Base-by-base conservation (phyloP, 2,329 filamentous ascomycete species). In the Cryphonectria parasitica region DNA sequence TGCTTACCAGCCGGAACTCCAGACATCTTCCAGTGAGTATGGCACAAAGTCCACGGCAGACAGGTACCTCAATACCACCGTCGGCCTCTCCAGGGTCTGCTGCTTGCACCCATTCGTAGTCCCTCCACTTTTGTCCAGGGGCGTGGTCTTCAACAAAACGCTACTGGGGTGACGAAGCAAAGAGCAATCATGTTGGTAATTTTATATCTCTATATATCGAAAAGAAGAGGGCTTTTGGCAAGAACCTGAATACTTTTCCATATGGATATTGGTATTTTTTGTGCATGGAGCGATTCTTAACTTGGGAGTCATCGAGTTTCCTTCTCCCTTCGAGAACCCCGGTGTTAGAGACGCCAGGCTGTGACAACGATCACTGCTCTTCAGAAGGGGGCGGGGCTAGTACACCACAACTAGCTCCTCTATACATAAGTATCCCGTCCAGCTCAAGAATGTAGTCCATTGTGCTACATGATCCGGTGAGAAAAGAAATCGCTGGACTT, bases 181-280 rank as follows among this genome's bases (percentile, higher is more conserved):
- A 49, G 45, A 22, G 43, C 3, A 17, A 22, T 7, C 17, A 45
- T 22, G 17, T 19, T 1, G 22, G 17, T 45, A 17, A 3, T 3
- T 43, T 22, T 45, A 34, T 34, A 34, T 6, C 34, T 34, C 34
- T 34, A 39, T n/a, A 10, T 10, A n/a, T 49, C 45, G 45, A 11
- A 45, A 7, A 7, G 7, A n/a, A 49, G 6, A 11, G 2, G 6
- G 45, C 1, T n/a, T 6, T 22, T 10, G 8, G 19, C 43, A 49
- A 49, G 5, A n/a, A 8, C n/a, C 17, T 1, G 7, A 2, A 10
- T n/a, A 10, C 7, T 11, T n/a, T 0, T 10, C 19, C 7, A n/a
- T n/a, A 22, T 49, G 45, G 8, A n/a, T 19, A 49, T 49, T n/a
- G 45, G 10, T 7, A 19, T 49, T 19, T 49, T 49, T n/a, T 22